These are phyloP conservation scores for Magnaporthiopsis incrustans DNA, from an alignment of 2,329 filamentous ascomycete species.

Conservation along the genomic window DNA sequence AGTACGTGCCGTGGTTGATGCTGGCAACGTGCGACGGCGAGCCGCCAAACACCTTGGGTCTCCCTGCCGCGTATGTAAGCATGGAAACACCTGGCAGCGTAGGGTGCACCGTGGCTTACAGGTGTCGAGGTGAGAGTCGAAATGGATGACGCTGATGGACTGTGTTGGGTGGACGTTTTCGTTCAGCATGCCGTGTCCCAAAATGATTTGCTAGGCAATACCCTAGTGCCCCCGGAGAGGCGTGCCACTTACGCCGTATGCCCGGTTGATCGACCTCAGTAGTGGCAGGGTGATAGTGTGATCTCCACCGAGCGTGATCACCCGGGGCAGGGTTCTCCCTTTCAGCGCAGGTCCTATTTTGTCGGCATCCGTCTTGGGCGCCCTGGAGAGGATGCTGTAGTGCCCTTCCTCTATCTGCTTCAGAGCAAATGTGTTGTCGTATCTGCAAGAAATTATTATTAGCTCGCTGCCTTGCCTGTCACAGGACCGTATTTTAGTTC, in stretches of 20 bases:
- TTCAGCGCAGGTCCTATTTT: slow-evolving; percentile 61
- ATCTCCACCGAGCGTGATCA: slow-evolving; percentile 68
- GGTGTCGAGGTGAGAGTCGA: slow-evolving; percentile 59
- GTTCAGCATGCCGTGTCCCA: neutral
- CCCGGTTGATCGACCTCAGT: slow-evolving; percentile 50
- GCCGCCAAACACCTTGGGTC: slow-evolving; percentile 79
- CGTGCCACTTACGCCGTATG: slow-evolving; percentile 34
- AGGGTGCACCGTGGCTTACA: slow-evolving; percentile 38
- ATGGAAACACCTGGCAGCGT: neutral
- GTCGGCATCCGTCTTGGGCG: slow-evolving; percentile 60
- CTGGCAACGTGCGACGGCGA: slow-evolving; percentile 66
- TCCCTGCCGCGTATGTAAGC: slow-evolving; percentile 43
- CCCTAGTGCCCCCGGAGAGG: too few relatives aligned
- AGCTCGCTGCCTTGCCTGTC: neutral
- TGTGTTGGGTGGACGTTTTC: neutral
- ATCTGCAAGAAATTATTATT: slow-evolving; percentile 36
- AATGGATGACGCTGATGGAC: slow-evolving; percentile 53
- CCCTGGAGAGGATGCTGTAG: slow-evolving; percentile 62
- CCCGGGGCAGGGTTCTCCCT: slow-evolving; percentile 67
- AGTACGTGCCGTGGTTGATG: slow-evolving; percentile 86
- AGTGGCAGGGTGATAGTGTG: slow-evolving; percentile 55
- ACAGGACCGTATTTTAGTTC: too few relatives aligned
- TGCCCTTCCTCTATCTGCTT: slow-evolving; percentile 83
- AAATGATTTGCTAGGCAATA: neutral
- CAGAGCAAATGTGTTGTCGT: slow-evolving; percentile 75